Percentiles rank a stretch among this genome's conserved stretches.
phyloP scores from a whole-genome alignment of 768 basidiomycete species.

The Mycena crocata region DNA sequence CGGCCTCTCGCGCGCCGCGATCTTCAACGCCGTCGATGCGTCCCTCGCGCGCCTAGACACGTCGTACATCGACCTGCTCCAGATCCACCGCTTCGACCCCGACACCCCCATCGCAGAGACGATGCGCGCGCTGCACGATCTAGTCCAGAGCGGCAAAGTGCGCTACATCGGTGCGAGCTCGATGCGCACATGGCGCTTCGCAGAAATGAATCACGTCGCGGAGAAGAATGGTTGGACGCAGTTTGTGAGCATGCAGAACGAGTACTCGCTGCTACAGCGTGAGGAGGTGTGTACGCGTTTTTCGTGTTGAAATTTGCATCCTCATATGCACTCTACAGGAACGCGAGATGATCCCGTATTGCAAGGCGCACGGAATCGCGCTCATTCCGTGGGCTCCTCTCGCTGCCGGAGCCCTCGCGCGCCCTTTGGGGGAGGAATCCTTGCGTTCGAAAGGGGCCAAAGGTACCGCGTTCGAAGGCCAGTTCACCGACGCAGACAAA shows the following conservation, averaged over 20 bases:
- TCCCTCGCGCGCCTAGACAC: conserved; percentile 44
- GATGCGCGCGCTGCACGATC: conserved; percentile 59
- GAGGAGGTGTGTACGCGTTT: no score
- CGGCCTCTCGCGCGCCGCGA: conserved; percentile 41
- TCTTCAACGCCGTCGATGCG: conserved; percentile 49
- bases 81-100: conserved; percentile 55
- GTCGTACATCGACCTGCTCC: conserved; percentile 49
- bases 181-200: conserved; percentile 61
- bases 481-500: conserved; percentile 40
- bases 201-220: conserved; percentile 58
- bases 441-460: conserved; percentile 26
- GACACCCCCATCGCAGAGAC: conserved; percentile 51
- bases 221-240: conserved; percentile 59
- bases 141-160: conserved; percentile 55
- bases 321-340: conserved; percentile 45
- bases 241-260: conserved; percentile 68
- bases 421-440: conserved; percentile 47
- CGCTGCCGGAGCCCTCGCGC: conserved; percentile 49
- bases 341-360: conserved; percentile 58
- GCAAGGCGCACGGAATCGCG: conserved; percentile 62
- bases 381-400: conserved; percentile 66
- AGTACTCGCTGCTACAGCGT: conserved; percentile 65
- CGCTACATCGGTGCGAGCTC: conserved; percentile 61
- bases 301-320: not conserved
- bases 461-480: conserved; percentile 37